Percentiles rank a stretch among this genome's conserved stretches.
These are phyloP conservation scores for Hymenotorrendiella dingleyae DNA, from an alignment of 2,329 filamentous ascomycete species.

Conservation along the genomic window DNA sequence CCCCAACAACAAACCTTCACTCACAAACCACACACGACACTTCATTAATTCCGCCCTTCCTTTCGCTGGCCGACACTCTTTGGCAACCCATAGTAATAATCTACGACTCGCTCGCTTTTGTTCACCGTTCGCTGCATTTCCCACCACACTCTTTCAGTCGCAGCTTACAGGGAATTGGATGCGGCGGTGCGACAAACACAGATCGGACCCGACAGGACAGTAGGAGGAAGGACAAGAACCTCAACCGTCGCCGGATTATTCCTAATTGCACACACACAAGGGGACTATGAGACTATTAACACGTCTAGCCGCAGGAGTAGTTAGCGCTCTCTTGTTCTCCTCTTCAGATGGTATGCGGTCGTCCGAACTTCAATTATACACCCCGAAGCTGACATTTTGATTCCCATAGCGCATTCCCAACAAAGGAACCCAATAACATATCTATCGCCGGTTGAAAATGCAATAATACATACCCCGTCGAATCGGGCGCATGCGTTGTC, in stretches of 20 bases:
- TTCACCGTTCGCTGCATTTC: neutral
- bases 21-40: too few relatives aligned
- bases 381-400: slow-evolving; percentile 3
- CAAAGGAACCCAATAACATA: slow-evolving; percentile 71
- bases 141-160: neutral
- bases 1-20: too few relatives aligned
- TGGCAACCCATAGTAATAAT: slow-evolving; percentile 1
- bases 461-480: slow-evolving; percentile 71
- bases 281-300: slow-evolving; percentile 17
- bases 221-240: neutral
- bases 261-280: neutral
- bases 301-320: slow-evolving; percentile 21
- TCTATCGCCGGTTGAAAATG: slow-evolving; percentile 66
- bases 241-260: neutral
- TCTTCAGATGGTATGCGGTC: slow-evolving; percentile 15
- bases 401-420: slow-evolving; percentile 56
- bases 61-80: neutral
- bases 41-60: neutral
- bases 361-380: neutral
- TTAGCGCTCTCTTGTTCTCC: slow-evolving; percentile 19
- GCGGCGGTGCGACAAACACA: neutral
- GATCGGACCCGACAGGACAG: neutral
- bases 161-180: neutral
- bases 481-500: slow-evolving; percentile 75
- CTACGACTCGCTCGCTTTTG: neutral